Base-by-base conservation (phyloP, 495 filamentous ascomycete genomes). In the Penicillium daleae region DNA sequence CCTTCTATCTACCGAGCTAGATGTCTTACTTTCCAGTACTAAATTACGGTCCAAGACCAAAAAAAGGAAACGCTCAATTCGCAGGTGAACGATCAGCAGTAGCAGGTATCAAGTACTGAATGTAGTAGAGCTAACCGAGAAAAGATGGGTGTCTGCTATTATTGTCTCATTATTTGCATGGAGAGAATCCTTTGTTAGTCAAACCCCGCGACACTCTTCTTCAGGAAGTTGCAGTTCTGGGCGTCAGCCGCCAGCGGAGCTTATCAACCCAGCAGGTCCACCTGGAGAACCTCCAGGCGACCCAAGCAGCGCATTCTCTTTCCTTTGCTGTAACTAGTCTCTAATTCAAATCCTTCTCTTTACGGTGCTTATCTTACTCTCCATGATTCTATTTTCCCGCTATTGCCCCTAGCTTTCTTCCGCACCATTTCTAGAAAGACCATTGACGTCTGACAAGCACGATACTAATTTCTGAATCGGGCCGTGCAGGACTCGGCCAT, bases 401-500 rank as follows among this genome's bases (percentile, higher is more conserved):
- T 17, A 39, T 56, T 8, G 1, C 21, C 24, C 6, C 13, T 27
- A 27, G 24, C 32, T 24, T 42, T 27, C 15, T n/a, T 50, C 46
- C 12, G 46, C 13, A 27, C 5, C 35, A 27, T 26, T 27, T 39
- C 54, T 27, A 26, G 24, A 27, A 39, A 27, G 33, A 19, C 13
- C 4, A 42, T 40, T 46, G 42, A 46, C 42, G 42, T 46, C 42
- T 22, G 17, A 40, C 53, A 27, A 44, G 54, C 19, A 24, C 54
- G 37, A 35, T 21, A 44, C 54, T 15, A 56, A 26, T 29, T 44
- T 21, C 37, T 44, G 35, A 27, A 57, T 57, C 37, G 29, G 29
- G 40, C 12, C 27, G 46, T 48, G 56, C 40, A 48, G 40, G 56
- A 57, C 48, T 35, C 35, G 37, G 6, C 56, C 56, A 44, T 40